Conservation (phyloP, 768 basidiomycete species). For the Artomyces pyxidatus region DNA sequence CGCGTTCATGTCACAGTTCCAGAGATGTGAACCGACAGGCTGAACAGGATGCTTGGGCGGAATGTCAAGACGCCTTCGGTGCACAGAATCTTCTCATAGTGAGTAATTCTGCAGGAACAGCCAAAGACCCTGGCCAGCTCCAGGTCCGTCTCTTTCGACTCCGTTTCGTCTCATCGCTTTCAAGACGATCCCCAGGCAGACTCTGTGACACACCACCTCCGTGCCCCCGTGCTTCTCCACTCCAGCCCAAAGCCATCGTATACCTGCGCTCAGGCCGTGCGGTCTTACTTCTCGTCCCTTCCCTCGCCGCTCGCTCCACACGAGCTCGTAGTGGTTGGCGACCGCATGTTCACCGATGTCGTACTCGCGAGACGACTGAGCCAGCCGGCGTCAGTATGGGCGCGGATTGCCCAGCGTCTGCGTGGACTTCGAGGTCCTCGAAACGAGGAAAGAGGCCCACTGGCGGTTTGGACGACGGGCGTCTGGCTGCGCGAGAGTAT, state of each 20-base stretch:
- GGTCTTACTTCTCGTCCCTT: constrained; percentile 60
- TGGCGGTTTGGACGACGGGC: constrained; percentile 64
- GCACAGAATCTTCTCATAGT: constrained; percentile 79
- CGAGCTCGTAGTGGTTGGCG: constrained; percentile 79
- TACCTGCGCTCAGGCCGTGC: constrained; percentile 64
- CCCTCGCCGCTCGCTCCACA: constrained; percentile 48
- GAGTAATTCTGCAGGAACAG: constrained; percentile 89
- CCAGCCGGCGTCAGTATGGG: constrained; percentile 9
- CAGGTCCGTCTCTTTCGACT: no score
- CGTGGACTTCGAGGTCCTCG: no score
- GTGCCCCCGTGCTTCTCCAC: constrained; percentile 80
- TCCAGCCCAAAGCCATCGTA: constrained; percentile 70
- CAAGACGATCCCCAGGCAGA: no score
- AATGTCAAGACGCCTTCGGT: constrained; percentile 67
- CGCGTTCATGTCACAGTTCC: no score
- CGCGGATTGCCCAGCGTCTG: constrained; percentile 4
- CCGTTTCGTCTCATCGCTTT: no score
- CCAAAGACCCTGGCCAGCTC: constrained; percentile 65
- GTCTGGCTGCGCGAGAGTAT: constrained; percentile 63
- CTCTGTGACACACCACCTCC: constrained; percentile 69
- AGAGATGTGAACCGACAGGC: no score
- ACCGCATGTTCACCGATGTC: constrained; percentile 88
- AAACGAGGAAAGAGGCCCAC: constrained; percentile 31
- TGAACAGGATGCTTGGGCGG: constrained; percentile 73
- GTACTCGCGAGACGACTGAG: constrained; percentile 76